Percentiles rank a stretch among this genome's conserved stretches.
Evolutionary conservation across 257 asterid genomes (phyloP).

Genomic region (Solanum raphanifolium): DNA sequence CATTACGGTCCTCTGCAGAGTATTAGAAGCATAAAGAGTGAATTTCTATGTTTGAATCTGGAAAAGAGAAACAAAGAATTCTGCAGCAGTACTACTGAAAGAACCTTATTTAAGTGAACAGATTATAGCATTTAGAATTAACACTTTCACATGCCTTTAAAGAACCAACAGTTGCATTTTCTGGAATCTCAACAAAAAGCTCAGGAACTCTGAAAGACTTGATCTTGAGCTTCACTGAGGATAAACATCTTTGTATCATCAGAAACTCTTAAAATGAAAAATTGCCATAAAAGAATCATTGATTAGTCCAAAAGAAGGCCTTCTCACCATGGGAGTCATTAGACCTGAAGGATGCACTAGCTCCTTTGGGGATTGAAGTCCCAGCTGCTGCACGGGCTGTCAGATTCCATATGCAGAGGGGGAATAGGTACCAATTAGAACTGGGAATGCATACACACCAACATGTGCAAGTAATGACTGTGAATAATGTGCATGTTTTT

Average conservation of each 20-base stretch:
- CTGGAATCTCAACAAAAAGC: conserved; percentile 57
- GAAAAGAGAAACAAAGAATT: background rate
- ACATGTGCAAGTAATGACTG: background rate
- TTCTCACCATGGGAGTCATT: conserved; percentile 58
- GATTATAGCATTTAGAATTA: background rate
- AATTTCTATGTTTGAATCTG: background rate
- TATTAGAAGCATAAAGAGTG: conserved; percentile 3
- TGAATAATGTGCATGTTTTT: background rate
- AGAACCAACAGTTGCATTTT: conserved; percentile 65
- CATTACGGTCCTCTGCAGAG: conserved; percentile 70
- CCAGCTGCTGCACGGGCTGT: conserved; percentile 31
- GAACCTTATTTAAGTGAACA: background rate
- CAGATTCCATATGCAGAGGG: conserved; percentile 5
- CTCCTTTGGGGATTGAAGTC: conserved; percentile 29
- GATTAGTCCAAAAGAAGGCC: background rate
- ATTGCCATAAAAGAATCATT: background rate
- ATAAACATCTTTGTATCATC: conserved; percentile 15
- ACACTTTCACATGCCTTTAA: conserved; percentile 38
- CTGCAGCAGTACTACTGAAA: background rate
- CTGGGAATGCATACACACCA: background rate
- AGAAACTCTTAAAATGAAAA: conserved; percentile 14
- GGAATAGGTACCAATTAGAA: background rate
- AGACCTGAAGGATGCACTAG: conserved; percentile 40
- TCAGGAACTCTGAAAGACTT: conserved; percentile 76
- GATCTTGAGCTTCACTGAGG: conserved; percentile 68